Percentiles rank a stretch among this genome's conserved stretches.
phyloP scores from a whole-genome alignment of 768 basidiomycete genomes.

The Rhodotorula toruloides region DNA sequence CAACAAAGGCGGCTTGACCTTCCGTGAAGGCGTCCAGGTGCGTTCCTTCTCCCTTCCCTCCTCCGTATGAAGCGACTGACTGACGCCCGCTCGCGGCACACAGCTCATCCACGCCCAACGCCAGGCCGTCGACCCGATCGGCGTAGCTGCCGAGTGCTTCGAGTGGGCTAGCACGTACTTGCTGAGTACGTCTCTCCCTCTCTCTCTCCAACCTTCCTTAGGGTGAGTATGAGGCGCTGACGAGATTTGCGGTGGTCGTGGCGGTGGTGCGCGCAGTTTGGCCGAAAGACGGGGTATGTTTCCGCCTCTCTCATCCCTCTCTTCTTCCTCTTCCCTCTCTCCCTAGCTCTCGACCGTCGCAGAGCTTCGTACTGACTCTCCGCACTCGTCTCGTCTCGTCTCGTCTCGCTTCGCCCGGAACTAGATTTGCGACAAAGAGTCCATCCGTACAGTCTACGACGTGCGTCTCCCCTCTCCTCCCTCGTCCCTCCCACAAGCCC shows the following conservation, averaged over 20 bases:
- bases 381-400: conserved; percentile 12
- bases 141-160: conserved; percentile 43
- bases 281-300: conserved; percentile 15
- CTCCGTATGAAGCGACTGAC: conserved; percentile 42
- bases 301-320: too few species aligned
- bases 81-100: conserved; percentile 42
- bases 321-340: too few species aligned
- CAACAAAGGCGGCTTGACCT: conserved; percentile 31
- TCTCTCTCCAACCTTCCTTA: too few species aligned
- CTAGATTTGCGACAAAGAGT: conserved; percentile 47
- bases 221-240: neutral
- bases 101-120: conserved; percentile 45
- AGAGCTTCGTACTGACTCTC: neutral
- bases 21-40: conserved; percentile 20
- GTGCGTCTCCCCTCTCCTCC: conserved; percentile 46
- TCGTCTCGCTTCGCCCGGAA: conserved; percentile 49
- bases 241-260: too few species aligned
- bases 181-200: neutral
- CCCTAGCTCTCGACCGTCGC: neutral
- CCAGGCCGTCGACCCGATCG: conserved; percentile 34
- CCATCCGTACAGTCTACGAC: conserved; percentile 51
- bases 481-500: neutral
- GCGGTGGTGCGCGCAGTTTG: conserved; percentile 19
- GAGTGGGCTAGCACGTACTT: conserved; percentile 49
- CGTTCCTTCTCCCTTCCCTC: conserved; percentile 33